Evolutionary conservation across 2,329 filamentous ascomycete species (phyloP).

Genomic region (Domatiomyces globalis): DNA sequence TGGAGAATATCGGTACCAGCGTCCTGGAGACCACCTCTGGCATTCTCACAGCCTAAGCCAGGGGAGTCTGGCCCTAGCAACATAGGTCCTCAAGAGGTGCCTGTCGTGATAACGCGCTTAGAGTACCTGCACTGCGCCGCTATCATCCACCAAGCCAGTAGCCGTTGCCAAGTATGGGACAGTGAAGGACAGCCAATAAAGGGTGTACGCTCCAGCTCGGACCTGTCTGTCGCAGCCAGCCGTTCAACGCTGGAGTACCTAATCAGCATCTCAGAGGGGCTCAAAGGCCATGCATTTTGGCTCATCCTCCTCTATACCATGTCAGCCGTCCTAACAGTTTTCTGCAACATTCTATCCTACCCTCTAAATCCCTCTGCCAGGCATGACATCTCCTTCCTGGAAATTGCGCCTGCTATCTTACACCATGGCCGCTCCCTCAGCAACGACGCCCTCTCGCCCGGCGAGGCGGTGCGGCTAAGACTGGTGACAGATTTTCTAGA

Average conservation of each 20-base stretch:
- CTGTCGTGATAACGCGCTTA: constrained; percentile 35
- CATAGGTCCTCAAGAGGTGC: constrained; percentile 27
- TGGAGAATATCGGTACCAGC: constrained; percentile 39
- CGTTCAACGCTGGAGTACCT: constrained; percentile 41
- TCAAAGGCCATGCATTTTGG: constrained; percentile 24
- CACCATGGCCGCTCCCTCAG: not conserved
- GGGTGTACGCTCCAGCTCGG: constrained; percentile 39
- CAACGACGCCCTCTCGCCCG: not conserved
- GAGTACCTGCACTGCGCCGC: constrained; percentile 44
- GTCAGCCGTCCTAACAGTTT: constrained; percentile 40
- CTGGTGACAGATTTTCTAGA: not conserved
- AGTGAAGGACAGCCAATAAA: constrained; percentile 27
- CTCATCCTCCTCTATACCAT: constrained; percentile 44
- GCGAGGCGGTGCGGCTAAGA: not conserved
- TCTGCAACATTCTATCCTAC: constrained; percentile 37
- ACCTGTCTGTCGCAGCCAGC: constrained; percentile 41
- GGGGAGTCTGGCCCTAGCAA: constrained; percentile 12
- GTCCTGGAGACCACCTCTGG: constrained; percentile 35
- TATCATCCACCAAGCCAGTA: constrained; percentile 42
- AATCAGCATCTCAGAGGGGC: not conserved
- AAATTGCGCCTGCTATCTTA: not conserved
- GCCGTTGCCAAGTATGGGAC: constrained; percentile 34
- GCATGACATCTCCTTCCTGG: not conserved
- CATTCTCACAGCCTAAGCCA: constrained; percentile 25
- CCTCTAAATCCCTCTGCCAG: constrained; percentile 26